Base-by-base conservation (phyloP, 345 rosid genomes). In the Gossypium ekmanianum region DNA sequence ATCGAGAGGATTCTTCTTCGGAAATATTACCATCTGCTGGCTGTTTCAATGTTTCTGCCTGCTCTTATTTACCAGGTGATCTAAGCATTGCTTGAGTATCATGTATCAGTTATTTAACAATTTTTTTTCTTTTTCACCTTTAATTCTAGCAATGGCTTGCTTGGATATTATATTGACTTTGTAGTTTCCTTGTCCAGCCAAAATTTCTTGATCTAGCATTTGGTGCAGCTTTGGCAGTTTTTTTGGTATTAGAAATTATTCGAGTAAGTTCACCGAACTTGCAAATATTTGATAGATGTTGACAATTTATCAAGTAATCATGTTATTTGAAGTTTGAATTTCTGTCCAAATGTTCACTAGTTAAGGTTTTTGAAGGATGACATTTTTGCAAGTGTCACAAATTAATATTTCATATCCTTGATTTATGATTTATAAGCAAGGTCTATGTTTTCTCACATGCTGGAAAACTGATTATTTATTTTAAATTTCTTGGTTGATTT, bases 1-100 rank as follows among this genome's bases (percentile, higher is more conserved):
- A 84, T 88, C 41, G 97, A 93, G 86, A 87, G 99, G 87, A 95
- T 93, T 83, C 97, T 95, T 85, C 99, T 95, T 55, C 88, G 97
- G 59, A 95, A 93, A 72, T 95, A 95, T 79, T 95, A 93, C 83
- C 99, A 95, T 61, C 89, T 95, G 80, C 82, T 91, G 92, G 99
- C 99, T 74, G 99, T 95, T 79, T 81, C 87, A 76, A 89, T 95
- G 97, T 95, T 95, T 85, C 82, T 92, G 74, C 98, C 98, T 0
- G 98, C 99, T 79, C 93, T 91, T 76, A 85, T 95, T 73, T 93
- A 88, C 78, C 98, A 93, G 99, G 99, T 95, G 77, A 87, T 43
- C 68, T 79, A 61, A 63, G 47, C 68, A 64, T 56, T 44, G 62
- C 34, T 66, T 50, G 67, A 63, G 24, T 66, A 26, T 57, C 66